A percentile compares a stretch with the other conserved stretches of the same genome.
Conservation (phyloP, 768 basidiomycete species). For the Russula brevipes region DNA sequence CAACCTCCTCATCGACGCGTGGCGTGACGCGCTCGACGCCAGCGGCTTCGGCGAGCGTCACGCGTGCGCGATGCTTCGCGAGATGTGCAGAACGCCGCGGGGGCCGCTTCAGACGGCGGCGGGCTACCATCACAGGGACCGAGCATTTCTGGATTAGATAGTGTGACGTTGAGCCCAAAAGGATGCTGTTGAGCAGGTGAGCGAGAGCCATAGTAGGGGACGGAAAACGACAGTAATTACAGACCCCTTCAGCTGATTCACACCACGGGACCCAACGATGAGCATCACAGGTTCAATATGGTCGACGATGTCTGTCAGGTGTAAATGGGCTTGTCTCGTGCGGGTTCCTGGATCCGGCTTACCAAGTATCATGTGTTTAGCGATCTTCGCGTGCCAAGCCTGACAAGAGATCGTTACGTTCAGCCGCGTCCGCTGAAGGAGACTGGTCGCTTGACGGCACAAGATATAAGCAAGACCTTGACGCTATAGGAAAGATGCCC, state of each 20-base stretch:
- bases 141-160: slow-evolving; percentile 93
- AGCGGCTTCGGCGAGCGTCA: slow-evolving; percentile 78
- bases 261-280: slow-evolving; percentile 91
- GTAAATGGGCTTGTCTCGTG: not conserved
- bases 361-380: slow-evolving; percentile 84
- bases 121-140: slow-evolving; percentile 95
- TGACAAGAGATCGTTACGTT: slow-evolving; percentile 88
- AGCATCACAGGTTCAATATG: slow-evolving; percentile 83
- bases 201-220: slow-evolving; percentile 5
- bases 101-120: slow-evolving; percentile 83
- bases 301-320: slow-evolving; percentile 68
- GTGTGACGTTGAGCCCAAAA: slow-evolving; percentile 92
- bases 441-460: slow-evolving; percentile 78
- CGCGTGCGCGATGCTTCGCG: slow-evolving; percentile 72
- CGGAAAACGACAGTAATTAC: slow-evolving; percentile 25
- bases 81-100: slow-evolving; percentile 77
- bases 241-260: slow-evolving; percentile 83
- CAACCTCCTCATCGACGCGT: slow-evolving; percentile 82
- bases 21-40: slow-evolving; percentile 83
- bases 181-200: slow-evolving; percentile 48
- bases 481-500: slow-evolving; percentile 44
- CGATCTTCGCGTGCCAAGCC: slow-evolving; percentile 96
- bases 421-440: slow-evolving; percentile 86
- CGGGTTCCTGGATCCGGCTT: not conserved
- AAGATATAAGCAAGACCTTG: slow-evolving; percentile 87